phyloP scores from a whole-genome alignment of 108 stramenopile species.

The Seminavis robusta region DNA sequence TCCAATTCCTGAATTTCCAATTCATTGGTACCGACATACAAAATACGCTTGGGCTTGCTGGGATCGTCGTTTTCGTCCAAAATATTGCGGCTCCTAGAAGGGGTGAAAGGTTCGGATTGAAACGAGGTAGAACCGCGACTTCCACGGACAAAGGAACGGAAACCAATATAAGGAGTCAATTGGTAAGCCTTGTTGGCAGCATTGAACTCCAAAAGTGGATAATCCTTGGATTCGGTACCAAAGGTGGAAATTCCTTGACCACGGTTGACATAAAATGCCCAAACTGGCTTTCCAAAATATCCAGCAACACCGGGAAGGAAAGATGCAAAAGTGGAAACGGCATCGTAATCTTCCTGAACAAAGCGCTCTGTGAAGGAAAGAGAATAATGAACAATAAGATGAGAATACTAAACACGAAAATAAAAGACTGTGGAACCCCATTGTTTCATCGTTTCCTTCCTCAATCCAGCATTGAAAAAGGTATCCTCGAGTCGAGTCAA shows the following conservation, averaged over 20 bases:
- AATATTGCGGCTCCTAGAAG: conserved; percentile 54
- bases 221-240: conserved; percentile 87
- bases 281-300: conserved; percentile 85
- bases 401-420: too few species aligned
- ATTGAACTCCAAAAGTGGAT: conserved; percentile 87
- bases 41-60: conserved; percentile 72
- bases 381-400: not conserved
- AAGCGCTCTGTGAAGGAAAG: conserved; percentile 53
- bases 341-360: conserved; percentile 83
- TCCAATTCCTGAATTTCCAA: conserved; percentile 86
- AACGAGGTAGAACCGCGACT: conserved; percentile 54
- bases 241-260: conserved; percentile 91
- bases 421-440: too few species aligned
- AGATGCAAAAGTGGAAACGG: conserved; percentile 74
- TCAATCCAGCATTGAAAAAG: too few species aligned
- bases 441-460: too few species aligned
- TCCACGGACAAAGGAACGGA: conserved; percentile 91
- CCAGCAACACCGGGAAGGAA: conserved; percentile 90
- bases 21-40: conserved; percentile 93
- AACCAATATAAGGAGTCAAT: conserved; percentile 84
- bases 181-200: conserved; percentile 97
- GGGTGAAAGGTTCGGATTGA: conserved; percentile 74
- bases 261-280: conserved; percentile 96
- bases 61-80: conserved; percentile 41
- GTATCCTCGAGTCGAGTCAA: too few species aligned